Evolutionary conservation across 176 grass and related monocot species (phyloP), one percentile per base, ranked within the genome.

Genomic region (Eragrostis nindensis): DNA sequence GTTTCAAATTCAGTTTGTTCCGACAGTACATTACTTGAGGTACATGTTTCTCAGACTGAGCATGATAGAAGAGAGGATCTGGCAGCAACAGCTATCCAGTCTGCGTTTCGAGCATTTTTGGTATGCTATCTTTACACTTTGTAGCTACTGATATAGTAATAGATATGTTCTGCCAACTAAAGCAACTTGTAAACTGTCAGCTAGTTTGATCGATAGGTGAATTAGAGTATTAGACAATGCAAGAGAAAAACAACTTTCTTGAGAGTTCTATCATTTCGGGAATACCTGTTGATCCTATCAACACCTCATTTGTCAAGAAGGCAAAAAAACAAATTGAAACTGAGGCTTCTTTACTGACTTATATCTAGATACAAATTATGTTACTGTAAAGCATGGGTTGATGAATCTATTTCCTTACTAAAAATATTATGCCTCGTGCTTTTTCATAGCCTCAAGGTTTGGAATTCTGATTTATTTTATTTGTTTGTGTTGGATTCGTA

Each of bases 41-140:
- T 27, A 49, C 67, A 45, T 42, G 56, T 73, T 72, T 82, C 67
- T 82, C 87, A 90, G 68, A 79, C 63, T 70, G 83, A 93, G 68
- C 68, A 53, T 75, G 53, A 48, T 56, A 66, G 48, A 21, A 87
- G 74, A 78, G 82, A 91, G 63, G 78, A 95, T 83, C 83, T 75
- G 64, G 90, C 96, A 60, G 92, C 92, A 74, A 95, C 79, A 79
- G 66, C 91, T 90, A 86, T 98, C 85, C 96, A 98, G 46, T 91
- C 92, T 40, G 55, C 84, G 18, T 98, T 93, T 89, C 90, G 96
- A 80, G 90, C 90, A 62, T 94, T 98, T 77, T 85, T 98, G 95
- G 95, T 98, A 94, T 83, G 75, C 61, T 78, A 68, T 60, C 42
- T 78, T 78, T 82, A 13, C 11, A 9, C 48, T 77, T 9, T 24